Conservation (phyloP, 164 flowering plant species). For the Vitis rupestris region DNA sequence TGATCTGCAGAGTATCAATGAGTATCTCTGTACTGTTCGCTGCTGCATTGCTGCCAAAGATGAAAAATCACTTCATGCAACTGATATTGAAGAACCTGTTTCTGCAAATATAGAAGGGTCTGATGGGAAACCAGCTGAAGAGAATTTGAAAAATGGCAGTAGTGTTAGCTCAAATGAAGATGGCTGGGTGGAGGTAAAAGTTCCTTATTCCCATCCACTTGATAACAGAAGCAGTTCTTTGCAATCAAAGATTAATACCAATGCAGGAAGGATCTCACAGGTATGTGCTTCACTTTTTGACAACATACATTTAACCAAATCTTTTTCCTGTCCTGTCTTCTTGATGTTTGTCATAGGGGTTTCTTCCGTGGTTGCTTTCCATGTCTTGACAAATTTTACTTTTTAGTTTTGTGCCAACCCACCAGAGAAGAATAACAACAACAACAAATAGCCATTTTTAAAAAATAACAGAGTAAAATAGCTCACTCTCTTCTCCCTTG, state of each 20-base stretch:
- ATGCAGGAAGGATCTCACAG: slow-evolving; percentile 20
- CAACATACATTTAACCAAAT: too few relatives aligned
- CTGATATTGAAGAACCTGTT: slow-evolving; percentile 23
- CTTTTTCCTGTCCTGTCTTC: too few relatives aligned
- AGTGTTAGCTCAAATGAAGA: slow-evolving; percentile 46
- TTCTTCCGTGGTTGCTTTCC: too few relatives aligned
- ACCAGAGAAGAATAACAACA: too few relatives aligned
- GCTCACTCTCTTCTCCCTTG: too few relatives aligned
- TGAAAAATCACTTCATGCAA: slow-evolving; percentile 26
- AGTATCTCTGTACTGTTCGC: slow-evolving; percentile 87
- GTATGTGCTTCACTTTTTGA: too few relatives aligned
- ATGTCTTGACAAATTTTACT: too few relatives aligned
- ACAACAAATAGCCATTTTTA: too few relatives aligned
- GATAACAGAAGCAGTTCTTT: slow-evolving; percentile 15
- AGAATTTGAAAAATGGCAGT: slow-evolving; percentile 19
- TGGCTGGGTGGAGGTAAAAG: slow-evolving; percentile 85
- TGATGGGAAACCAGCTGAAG: slow-evolving; percentile 17
- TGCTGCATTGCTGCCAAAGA: slow-evolving; percentile 60
- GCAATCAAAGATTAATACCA: slow-evolving; percentile 11
- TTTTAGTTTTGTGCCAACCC: too few relatives aligned
- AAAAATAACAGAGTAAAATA: too few relatives aligned
- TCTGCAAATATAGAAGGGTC: slow-evolving; percentile 17
- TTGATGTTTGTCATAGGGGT: too few relatives aligned
- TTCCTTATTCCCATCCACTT: slow-evolving; percentile 27
- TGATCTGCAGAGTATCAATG: slow-evolving; percentile 35